Evolutionary conservation across 805 yeast genomes (phyloP), one percentile per base, ranked within the genome.

Genomic region (Ogataea allantospora): DNA sequence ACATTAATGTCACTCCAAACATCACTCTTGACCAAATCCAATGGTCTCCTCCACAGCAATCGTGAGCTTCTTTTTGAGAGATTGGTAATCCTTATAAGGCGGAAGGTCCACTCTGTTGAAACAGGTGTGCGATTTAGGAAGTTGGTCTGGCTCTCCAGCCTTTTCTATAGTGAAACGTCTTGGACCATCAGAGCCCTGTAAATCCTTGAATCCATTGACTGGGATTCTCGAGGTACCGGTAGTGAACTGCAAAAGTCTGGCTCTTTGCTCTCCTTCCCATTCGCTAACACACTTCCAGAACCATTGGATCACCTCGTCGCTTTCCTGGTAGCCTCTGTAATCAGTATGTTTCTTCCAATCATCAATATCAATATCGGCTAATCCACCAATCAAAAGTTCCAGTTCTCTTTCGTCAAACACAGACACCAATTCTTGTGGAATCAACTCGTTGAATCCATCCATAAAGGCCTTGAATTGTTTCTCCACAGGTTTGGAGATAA

Each of bases 291-390:
- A 84, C 64, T 79, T 80, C 99, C 99, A 93, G 77, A 93, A 93
- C 99, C 99, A 93, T 69, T 91, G 95, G 51, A 93, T 81, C 34
- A 88, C 96, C 67, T 88, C 95, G 66, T 93, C 99, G 48, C 79
- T 79, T 66, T 93, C 98, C 61, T 88, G 91, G 66, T 91, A 93
- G 5, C 99, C 99, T 68, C 99, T 80, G 68, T 93, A 93, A 65
- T 93, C 99, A 14, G 99, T 93, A 63, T 93, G 97, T 62, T 88
- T 89, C 68, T 88, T 93, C 99, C 99, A 93, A 70, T 93, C 99
- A 49, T 89, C 97, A 42, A 91, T 85, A 64, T 93, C 99, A 55
- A 93, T 91, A 57, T 93, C 99, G 2, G 97, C 93, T 58, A 93
- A 80, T 64, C 99, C 99, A 62, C 99, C 99, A 65, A 93, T 93